Evolutionary conservation across 495 filamentous ascomycete genomes (phyloP), one percentile per base, ranked within the genome.

Genomic region (Neurospora cerealis): DNA sequence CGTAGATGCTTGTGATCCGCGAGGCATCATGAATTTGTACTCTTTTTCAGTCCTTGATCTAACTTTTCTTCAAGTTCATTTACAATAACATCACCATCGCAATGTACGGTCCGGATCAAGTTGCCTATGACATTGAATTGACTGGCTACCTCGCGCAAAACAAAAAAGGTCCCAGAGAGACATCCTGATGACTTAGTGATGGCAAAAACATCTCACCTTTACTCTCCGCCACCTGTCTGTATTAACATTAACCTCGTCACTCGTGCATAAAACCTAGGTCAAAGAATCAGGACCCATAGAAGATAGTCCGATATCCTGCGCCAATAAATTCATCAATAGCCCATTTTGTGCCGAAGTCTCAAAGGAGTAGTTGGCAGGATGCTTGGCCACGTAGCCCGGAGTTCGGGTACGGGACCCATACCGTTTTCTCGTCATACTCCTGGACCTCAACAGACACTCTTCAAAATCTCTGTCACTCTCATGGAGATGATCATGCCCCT

Each of bases 281-380:
- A 8, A 4, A 46, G 7, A 21, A 21, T 21, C 0, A 11, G n/a
- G 4, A 48, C n/a, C 0, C 3, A 11, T 11, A 0, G 9, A 21
- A 21, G 4, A 48, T 48, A 21, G 0, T 21, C 4, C 19, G n/a
- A 0, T 1, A 21, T 1, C n/a, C 44, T 21, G 4, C n/a, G n/a
- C 0, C 4, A 1, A 46, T 46, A 5, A 1, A n/a, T 4, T 3
- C 4, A n/a, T 3, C n/a, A n/a, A 5, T 0, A 21, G 44, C 21
- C 7, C n/a, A 7, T 46, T 46, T 10, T 10, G 3, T 21, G 6
- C 9, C 3, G 2, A 46, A 21, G 19, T 21, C 7, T 8, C 42
- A 46, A 46, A 46, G 8, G 13, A 42, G 39, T 4, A 42, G 6
- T 46, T 10, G 8, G 8, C 6, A 46, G 19, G 9, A 4, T 1